Percentiles rank a stretch among this genome's conserved stretches.
Conservation (phyloP, 805 yeast species). For the Teunomyces kruisii region DNA sequence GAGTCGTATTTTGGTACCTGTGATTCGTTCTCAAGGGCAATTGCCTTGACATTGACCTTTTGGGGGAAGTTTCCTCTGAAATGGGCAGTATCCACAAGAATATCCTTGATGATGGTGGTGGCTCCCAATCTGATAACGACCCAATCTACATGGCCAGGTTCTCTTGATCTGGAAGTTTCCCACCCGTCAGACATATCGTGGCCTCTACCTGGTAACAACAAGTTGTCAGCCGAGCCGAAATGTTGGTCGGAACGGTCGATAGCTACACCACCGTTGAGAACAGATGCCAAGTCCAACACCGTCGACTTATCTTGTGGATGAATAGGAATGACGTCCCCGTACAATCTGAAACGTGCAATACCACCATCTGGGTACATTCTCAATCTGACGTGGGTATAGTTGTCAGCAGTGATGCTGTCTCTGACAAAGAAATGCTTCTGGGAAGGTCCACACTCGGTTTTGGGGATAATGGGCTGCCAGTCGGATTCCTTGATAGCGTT, state of each 20-base stretch:
- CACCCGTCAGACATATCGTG: slow-evolving; percentile 97
- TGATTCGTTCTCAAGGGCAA: slow-evolving; percentile 28
- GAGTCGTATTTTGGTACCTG: slow-evolving; percentile 44
- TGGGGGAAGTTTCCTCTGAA: slow-evolving; percentile 96
- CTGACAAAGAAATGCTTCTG: slow-evolving; percentile 82
- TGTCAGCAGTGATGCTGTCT: slow-evolving; percentile 51
- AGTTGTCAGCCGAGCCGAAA: slow-evolving; percentile 88
- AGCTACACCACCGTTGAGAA: slow-evolving; percentile 86
- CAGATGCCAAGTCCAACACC: slow-evolving; percentile 74
- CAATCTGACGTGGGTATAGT: slow-evolving; percentile 77
- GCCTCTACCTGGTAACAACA: slow-evolving; percentile 91
- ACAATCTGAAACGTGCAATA: slow-evolving; percentile 88
- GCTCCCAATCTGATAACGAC: slow-evolving; percentile 80
- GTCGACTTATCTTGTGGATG: slow-evolving; percentile 47
- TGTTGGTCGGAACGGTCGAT: slow-evolving; percentile 86
- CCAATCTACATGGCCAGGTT: slow-evolving; percentile 88
- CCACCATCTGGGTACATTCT: slow-evolving; percentile 99
- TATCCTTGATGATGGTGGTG: slow-evolving; percentile 50
- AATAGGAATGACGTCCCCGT: slow-evolving; percentile 80
- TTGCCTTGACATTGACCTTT: slow-evolving; percentile 65
- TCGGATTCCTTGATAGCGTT: slow-evolving; percentile 26
- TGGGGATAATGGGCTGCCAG: slow-evolving; percentile 74
- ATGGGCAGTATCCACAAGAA: slow-evolving; percentile 88
- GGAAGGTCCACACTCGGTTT: slow-evolving; percentile 83
- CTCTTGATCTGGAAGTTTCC: slow-evolving; percentile 92